phyloP scores from a whole-genome alignment of 2,329 filamentous ascomycete genomes.

The Nothophoma quercina region DNA sequence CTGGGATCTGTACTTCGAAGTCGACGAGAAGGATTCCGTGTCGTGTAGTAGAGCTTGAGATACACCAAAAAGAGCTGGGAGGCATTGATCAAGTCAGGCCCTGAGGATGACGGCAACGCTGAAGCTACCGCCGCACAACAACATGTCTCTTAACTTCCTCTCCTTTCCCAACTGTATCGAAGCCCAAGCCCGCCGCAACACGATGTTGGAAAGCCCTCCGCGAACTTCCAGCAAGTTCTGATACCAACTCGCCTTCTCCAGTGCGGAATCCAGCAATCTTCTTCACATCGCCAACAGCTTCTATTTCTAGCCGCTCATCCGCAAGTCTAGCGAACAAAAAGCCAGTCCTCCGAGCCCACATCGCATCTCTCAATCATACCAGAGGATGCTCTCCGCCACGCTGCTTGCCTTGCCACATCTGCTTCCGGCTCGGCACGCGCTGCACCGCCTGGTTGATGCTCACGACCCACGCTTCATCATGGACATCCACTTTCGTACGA shows the following conservation, averaged over 20 bases:
- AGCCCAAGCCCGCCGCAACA: slow-evolving; percentile 1
- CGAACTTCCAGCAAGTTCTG: neutral
- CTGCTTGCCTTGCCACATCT: neutral
- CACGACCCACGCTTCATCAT: neutral
- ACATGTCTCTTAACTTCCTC: slow-evolving; percentile 1
- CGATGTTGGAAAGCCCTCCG: slow-evolving; percentile 4
- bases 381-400: neutral
- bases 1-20: slow-evolving; percentile 46
- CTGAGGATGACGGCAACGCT: too few species aligned
- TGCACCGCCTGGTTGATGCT: neutral
- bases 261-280: neutral
- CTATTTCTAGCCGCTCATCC: neutral
- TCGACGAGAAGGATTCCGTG: neutral
- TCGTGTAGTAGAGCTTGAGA: slow-evolving; percentile 2
- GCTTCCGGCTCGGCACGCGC: neutral
- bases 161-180: neutral
- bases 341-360: neutral
- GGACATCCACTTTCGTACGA: neutral
- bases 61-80: neutral
- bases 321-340: neutral
- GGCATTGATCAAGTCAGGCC: too few species aligned
- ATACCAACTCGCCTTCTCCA: neutral
- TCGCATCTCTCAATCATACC: neutral
- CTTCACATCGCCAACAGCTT: neutral
- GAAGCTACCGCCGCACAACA: neutral